Evolutionary conservation across 495 filamentous ascomycete species (phyloP).

Genomic region (Chaetomium tenue): DNA sequence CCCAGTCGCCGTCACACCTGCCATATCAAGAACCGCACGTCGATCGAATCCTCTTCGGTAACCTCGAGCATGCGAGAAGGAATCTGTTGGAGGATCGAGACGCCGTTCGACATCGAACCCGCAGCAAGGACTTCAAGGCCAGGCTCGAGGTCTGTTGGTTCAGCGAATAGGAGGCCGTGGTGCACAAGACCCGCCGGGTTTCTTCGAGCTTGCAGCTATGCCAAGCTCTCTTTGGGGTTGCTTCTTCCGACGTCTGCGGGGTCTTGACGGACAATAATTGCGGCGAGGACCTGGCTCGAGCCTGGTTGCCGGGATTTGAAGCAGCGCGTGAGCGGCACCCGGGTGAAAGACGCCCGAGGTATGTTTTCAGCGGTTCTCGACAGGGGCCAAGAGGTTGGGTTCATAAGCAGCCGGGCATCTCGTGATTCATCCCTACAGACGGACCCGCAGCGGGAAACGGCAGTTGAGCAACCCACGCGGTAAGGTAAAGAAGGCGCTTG

Average conservation of each 20-base stretch:
- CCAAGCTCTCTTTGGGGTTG: constrained; percentile 32
- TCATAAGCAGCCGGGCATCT: neutral
- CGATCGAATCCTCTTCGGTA: constrained; percentile 10
- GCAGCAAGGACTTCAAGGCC: no score
- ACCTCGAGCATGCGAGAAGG: neutral
- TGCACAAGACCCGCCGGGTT: neutral
- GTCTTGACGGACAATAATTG: constrained; percentile 6
- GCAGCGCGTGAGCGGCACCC: neutral
- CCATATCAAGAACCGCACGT: constrained; percentile 1
- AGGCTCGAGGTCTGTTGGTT: no score
- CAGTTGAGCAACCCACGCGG: neutral
- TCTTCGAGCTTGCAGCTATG: constrained; percentile 11
- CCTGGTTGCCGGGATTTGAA: constrained; percentile 5
- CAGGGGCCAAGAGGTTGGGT: neutral
- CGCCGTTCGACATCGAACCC: no score
- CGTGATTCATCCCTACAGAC: neutral
- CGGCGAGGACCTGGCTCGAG: neutral
- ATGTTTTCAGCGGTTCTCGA: neutral
- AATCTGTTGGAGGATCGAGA: neutral
- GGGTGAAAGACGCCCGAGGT: constrained; percentile 1
- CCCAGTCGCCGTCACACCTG: neutral
- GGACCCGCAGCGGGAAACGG: neutral
- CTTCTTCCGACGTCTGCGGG: constrained; percentile 33
- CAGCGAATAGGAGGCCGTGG: constrained; percentile 10
- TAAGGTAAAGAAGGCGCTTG: neutral